Evolutionary conservation across 805 yeast genomes (phyloP), one percentile per base, ranked within the genome.

Genomic region (Wickerhamomyces pijperi): DNA sequence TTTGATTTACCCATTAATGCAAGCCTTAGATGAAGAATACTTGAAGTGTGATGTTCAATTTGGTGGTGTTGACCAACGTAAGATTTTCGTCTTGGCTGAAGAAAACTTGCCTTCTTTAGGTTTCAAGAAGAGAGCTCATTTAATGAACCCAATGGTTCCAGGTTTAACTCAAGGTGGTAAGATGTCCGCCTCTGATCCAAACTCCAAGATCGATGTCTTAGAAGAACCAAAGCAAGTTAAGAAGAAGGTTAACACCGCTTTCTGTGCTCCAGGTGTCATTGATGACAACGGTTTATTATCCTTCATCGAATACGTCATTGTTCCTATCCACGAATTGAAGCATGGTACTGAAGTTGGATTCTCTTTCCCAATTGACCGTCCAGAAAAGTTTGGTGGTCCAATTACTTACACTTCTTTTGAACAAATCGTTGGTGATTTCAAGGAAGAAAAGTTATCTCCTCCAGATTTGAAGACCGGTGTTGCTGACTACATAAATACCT

Each of bases 121-220:
- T 33, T 92, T 90, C 79, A 85, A 83, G 65, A 92, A 92, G 72
- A 81, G 99, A 60, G 98, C 94, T 23, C 99, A 92, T 65, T 70
- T 92, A 58, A 92, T 92, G 99, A 92, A 92, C 67, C 90, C 87
- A 40, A 90, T 92, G 97, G 96, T 94, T 36, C 98, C 98, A 37
- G 97, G 98, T 39, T 74, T 92, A 52, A 78, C 82, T 25, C 96
- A 88, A 64, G 97, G 97, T 52, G 98, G 94, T 54, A 92, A 92
- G 60, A 92, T 92, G 99, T 85, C 96, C 52, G 96, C 98, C 2
- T 85, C 96, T 28, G 98, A 92, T 66, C 97, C 98, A 52, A 92
- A 87, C 70, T 88, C 97, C 41, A 92, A 92, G 65, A 87, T 92
- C 47, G 98, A 92, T 56, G 61, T 92, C 29, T 65, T 88, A 44